A percentile compares a stretch with the other conserved stretches of the same genome.
Evolutionary conservation across 192 early-diverging fungal genomes (phyloP).

Genomic region (Paraglomus brasilianum): DNA sequence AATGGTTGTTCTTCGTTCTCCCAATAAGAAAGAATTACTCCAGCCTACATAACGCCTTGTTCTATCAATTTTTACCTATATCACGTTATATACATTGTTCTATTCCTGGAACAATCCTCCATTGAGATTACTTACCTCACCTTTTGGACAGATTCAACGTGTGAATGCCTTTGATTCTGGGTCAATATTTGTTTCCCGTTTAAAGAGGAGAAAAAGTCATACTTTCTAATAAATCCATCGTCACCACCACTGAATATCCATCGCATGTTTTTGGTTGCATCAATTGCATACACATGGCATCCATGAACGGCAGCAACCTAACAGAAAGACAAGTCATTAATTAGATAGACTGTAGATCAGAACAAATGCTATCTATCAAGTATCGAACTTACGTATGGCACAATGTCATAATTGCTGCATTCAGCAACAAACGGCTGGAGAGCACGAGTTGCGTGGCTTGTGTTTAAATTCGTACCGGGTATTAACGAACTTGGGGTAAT

Average conservation of each 20-base stretch:
- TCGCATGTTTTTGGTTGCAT: slow-evolving; percentile 68
- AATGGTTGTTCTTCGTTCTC: slow-evolving; percentile 75
- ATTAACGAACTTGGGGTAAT: slow-evolving; percentile 13
- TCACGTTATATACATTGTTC: neutral
- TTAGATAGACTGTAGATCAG: neutral
- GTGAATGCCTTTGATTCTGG: slow-evolving; percentile 78
- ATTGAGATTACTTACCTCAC: slow-evolving; percentile 35
- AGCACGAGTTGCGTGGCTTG: slow-evolving; percentile 28
- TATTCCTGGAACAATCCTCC: neutral
- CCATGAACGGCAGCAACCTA: slow-evolving; percentile 65
- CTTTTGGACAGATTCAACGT: slow-evolving; percentile 84
- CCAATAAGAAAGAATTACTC: slow-evolving; percentile 77
- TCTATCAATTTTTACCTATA: neutral
- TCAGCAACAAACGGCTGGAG: slow-evolving; percentile 40
- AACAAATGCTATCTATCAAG: neutral
- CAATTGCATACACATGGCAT: slow-evolving; percentile 65
- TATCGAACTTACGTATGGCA: slow-evolving; percentile 39
- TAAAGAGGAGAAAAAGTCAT: slow-evolving; percentile 85
- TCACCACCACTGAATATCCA: slow-evolving; percentile 86
- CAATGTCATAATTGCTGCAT: slow-evolving; percentile 47
- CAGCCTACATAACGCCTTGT: slow-evolving; percentile 47
- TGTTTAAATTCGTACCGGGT: neutral
- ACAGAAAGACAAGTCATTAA: neutral
- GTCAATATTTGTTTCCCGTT: slow-evolving; percentile 82
- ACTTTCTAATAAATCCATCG: slow-evolving; percentile 95